Percentiles rank a stretch among this genome's conserved stretches.
Evolutionary conservation across 495 filamentous ascomycete genomes (phyloP).

Genomic region (Neurospora sp.): DNA sequence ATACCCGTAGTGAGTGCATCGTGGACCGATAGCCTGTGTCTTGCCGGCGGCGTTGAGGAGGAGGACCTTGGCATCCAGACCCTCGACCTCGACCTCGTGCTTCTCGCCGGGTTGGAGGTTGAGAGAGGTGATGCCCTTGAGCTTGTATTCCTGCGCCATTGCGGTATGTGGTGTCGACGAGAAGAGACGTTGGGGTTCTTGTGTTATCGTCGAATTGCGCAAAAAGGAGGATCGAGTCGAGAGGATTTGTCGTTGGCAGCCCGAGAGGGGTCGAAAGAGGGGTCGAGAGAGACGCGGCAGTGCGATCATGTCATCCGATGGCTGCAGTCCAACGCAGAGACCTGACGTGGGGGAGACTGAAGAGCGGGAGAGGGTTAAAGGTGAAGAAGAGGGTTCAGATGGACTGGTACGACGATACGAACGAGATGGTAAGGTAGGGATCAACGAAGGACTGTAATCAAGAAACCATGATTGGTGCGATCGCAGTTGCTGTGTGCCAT

Average conservation of each 20-base stretch:
- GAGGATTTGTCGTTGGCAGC: neutral
- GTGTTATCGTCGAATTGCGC: neutral
- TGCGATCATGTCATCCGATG: neutral
- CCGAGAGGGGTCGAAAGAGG: neutral
- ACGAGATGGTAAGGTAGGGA: neutral
- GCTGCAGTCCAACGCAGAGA: no score
- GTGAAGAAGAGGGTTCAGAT: neutral
- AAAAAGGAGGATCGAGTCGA: neutral
- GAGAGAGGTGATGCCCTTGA: constrained; percentile 67
- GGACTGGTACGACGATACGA: neutral
- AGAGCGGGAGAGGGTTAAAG: neutral
- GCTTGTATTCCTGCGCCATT: constrained; percentile 68
- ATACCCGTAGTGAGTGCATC: constrained; percentile 79
- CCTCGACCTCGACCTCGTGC: constrained; percentile 81
- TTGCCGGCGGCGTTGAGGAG: constrained; percentile 66
- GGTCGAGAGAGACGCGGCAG: neutral
- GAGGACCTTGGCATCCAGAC: constrained; percentile 77
- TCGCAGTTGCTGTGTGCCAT: no score
- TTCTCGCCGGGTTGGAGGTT: constrained; percentile 71
- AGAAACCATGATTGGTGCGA: neutral
- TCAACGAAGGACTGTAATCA: neutral
- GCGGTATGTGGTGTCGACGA: constrained; percentile 1
- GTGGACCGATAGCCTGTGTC: constrained; percentile 69
- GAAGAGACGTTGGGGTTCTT: neutral
- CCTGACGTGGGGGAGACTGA: no score